Evolutionary conservation across 352 stramenopile species (phyloP), one percentile per base, ranked within the genome.

Genomic region (Phytophthora ohioensis): DNA sequence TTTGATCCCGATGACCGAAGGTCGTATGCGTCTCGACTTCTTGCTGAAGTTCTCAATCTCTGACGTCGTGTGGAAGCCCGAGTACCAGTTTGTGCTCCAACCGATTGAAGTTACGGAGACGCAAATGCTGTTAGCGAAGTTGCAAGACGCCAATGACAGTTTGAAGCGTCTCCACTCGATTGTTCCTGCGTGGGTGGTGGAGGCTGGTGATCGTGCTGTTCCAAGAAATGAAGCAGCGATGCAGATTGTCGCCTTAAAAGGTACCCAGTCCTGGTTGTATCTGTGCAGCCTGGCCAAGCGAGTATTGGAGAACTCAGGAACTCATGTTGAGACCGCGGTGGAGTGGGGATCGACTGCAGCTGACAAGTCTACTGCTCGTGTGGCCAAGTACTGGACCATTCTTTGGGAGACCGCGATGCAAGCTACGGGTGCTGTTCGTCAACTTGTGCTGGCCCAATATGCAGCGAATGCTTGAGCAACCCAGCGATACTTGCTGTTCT

Each of bases 21-120:
- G 49, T 8, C 70, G 64, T 27, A 67, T 74, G 70, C 65, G 70
- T 42, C 49, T 77, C 5, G 61, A 69, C 21, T 67, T 79, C 10
- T 48, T 58, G 34, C 48, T 74, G 13, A 66, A 73, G 21, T 78
- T 78, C 27, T 73, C 61, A 10, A 69, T 75, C 38, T 57, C 67
- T 12, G 67, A 58, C 10, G 47, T 75, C 43, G 46, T 70, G 36
- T 79, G 71, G 71, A 52, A 69, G 32, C 60, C 71, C 3, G 54
- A 76, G 42, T 79, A 79, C 48, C 61, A 79, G 30, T 79, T 79
- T 32, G 67, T 76, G 34, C 52, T 79, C 2, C 56, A 76, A 13
- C 56, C 67, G 38, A 63, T 79, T 13, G 49, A 76, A 52, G 57
- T 79, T 10, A 71, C 67, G 0, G 67, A 73, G 32, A 76, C 63